A percentile compares a stretch with the other conserved stretches of the same genome.
These are phyloP conservation scores for Fabrea salina DNA, from an alignment of 169 alveolate species.

Conservation along the genomic window DNA sequence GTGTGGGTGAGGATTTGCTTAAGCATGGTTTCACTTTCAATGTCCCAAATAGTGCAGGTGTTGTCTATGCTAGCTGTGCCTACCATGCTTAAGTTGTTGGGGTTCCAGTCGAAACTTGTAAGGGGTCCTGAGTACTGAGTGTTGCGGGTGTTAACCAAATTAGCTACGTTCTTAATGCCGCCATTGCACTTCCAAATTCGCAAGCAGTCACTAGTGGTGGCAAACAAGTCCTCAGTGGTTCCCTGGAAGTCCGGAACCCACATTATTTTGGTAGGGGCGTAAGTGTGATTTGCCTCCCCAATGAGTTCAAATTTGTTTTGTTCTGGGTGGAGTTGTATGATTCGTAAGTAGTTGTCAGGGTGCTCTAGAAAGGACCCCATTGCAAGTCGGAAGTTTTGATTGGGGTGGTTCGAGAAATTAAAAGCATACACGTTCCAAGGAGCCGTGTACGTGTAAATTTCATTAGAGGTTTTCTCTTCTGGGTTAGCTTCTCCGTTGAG, in stretches of 20 bases:
- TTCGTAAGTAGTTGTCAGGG: constrained; percentile 35
- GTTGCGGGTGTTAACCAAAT: constrained; percentile 31
- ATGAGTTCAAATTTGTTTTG: constrained; percentile 36
- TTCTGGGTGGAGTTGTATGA: constrained; percentile 43
- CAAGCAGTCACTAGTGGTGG: constrained; percentile 74
- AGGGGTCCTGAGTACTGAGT: constrained; percentile 78
- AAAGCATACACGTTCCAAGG: constrained; percentile 67
- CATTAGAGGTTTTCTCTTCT: too few relatives aligned
- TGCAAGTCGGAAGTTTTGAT: constrained; percentile 44
- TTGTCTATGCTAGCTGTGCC: constrained; percentile 86
- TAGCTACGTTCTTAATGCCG: background rate
- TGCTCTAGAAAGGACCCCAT: constrained; percentile 50
- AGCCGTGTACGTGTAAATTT: constrained; percentile 63
- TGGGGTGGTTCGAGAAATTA: constrained; percentile 55
- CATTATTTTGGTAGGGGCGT: constrained; percentile 80
- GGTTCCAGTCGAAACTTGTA: constrained; percentile 87
- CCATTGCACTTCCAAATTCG: constrained; percentile 52
- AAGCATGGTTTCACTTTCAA: constrained; percentile 72
- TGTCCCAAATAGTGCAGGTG: constrained; percentile 91
- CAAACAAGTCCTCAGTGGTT: constrained; percentile 55
- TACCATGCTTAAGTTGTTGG: constrained; percentile 51
- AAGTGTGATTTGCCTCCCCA: constrained; percentile 56
- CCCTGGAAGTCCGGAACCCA: constrained; percentile 70
- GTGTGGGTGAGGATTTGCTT: constrained; percentile 90
- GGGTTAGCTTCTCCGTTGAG: too few relatives aligned